Evolutionary conservation across 2,329 filamentous ascomycete genomes (phyloP).

Genomic region (Fusarium pininemorale): DNA sequence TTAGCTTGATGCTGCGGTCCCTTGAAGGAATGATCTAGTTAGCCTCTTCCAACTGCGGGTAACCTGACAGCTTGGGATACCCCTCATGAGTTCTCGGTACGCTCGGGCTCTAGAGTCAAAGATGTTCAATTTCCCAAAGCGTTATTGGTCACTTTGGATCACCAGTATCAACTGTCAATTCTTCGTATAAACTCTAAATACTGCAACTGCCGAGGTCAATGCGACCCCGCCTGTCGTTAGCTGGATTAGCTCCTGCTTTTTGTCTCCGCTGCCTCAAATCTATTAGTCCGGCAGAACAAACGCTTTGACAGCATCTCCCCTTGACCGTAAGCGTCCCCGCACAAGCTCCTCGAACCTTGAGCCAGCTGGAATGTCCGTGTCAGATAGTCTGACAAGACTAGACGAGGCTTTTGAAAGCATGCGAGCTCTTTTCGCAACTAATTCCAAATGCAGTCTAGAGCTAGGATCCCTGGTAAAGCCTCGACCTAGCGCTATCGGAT

Average conservation of each 20-base stretch:
- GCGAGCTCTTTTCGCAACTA: neutral
- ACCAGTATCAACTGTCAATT: neutral
- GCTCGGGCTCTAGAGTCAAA: neutral
- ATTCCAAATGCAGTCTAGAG: neutral
- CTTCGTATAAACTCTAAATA: neutral
- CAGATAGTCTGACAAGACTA: neutral
- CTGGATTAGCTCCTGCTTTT: neutral
- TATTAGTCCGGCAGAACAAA: neutral
- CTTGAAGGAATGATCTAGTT: fast-evolving
- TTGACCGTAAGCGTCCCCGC: neutral
- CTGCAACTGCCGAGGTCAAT: neutral
- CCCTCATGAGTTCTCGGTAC: neutral
- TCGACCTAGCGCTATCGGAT: fast-evolving
- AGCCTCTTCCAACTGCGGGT: neutral
- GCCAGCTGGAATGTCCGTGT: neutral
- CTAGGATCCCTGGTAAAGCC: neutral
- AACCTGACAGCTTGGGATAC: neutral
- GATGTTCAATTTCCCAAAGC: fast-evolving
- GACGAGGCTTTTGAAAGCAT: neutral
- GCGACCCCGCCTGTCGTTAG: neutral
- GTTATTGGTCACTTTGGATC: neutral
- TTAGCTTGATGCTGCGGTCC: neutral
- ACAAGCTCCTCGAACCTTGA: neutral
- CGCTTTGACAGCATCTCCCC: neutral
- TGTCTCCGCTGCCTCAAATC: fast-evolving